A percentile compares a stretch with the other conserved stretches of the same genome.
phyloP scores from a whole-genome alignment of 306 rosid genomes.

The Ormosia semicastrata region DNA sequence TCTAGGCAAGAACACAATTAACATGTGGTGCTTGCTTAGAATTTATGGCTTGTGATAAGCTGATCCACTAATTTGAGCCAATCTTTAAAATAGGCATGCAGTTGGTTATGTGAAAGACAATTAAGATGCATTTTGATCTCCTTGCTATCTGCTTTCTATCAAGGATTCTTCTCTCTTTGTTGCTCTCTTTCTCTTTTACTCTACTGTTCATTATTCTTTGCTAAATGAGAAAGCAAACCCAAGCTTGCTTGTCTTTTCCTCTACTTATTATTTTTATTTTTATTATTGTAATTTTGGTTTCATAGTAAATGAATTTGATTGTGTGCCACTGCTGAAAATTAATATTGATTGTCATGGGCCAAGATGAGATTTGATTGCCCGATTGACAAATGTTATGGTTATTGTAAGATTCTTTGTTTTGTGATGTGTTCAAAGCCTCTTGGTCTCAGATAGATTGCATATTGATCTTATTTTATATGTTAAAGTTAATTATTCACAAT shows the following conservation, averaged over 20 bases:
- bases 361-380: not conserved
- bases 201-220: not conserved
- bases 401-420: not conserved
- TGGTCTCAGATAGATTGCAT: not conserved
- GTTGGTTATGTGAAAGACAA: not conserved
- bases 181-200: not conserved
- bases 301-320: not conserved
- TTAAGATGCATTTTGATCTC: not conserved
- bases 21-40: not conserved
- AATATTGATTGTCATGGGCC: not conserved
- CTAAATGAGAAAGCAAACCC: not conserved
- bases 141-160: not conserved
- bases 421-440: not conserved
- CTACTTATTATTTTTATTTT: not conserved
- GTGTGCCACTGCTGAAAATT: not conserved
- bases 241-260: not conserved
- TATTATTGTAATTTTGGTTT: not conserved
- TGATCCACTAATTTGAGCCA: not conserved
- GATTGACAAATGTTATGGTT: not conserved
- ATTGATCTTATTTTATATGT: not conserved
- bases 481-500: not conserved
- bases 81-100: not conserved
- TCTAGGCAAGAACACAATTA: not conserved
- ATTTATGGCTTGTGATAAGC: not conserved
- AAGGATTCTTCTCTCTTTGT: not conserved